phyloP scores from a whole-genome alignment of 352 stramenopile genomes.

The Globisporangium iwayamae region DNA sequence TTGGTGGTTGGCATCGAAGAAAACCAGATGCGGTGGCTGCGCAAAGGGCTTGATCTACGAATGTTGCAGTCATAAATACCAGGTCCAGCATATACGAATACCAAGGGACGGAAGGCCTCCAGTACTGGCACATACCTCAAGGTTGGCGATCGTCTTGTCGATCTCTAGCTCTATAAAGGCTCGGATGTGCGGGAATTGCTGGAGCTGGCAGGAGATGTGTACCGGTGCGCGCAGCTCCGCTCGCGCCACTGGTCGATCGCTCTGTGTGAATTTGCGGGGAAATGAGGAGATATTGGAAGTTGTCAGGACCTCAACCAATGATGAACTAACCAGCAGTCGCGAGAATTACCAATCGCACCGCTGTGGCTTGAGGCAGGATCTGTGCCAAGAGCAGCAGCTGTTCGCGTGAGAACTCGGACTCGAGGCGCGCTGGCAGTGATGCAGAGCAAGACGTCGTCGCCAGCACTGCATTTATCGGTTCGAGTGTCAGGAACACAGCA shows the following conservation, averaged over 20 bases:
- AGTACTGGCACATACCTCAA: conserved; percentile 12
- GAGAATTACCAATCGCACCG: not conserved
- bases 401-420: conserved; percentile 13
- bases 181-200: conserved; percentile 28
- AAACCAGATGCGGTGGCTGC: conserved; percentile 40
- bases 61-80: not conserved
- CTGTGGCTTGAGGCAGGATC: conserved; percentile 19
- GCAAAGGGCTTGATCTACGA: conserved; percentile 33
- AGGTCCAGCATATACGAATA: not conserved
- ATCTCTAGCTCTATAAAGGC: conserved; percentile 23
- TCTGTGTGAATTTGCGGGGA: conserved; percentile 11
- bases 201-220: conserved; percentile 40
- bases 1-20: conserved; percentile 29
- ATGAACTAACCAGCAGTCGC: not conserved
- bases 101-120: not conserved
- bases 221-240: conserved; percentile 36
- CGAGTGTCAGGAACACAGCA: too few species aligned
- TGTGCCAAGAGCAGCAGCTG: conserved; percentile 18
- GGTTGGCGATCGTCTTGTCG: conserved; percentile 3
- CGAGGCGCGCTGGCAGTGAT: conserved; percentile 5
- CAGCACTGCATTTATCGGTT: too few species aligned
- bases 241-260: conserved; percentile 12
- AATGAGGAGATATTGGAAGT: not conserved
- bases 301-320: not conserved
- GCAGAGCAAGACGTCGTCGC: conserved; percentile 4